Evolutionary conservation across 352 stramenopile genomes (phyloP), one percentile per base, ranked within the genome.

Genomic region (Sclerospora graminicola): DNA sequence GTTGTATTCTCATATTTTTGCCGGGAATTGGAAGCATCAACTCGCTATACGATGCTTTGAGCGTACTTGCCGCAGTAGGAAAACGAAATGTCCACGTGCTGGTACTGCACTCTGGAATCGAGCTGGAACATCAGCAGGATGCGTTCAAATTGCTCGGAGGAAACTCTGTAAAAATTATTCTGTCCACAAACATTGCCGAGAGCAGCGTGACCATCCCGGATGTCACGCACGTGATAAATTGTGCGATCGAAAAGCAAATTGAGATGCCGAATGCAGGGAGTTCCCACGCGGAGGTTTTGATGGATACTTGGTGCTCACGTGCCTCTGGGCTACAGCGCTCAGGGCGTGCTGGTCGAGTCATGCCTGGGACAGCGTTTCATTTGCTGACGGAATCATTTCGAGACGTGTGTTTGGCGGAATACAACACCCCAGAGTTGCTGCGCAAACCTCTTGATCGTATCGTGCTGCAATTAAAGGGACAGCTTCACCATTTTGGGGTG

Each of bases 121-220:
- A 89, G 45, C 50, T 89, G 8, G 77, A 87, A 39, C 57, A 89
- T 41, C 77, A 89, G 37, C 72, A 85, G 41, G 57, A 77, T 27
- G 74, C 77, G 11, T 89, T 89, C 27, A 60, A 65, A 18, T 48
- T 66, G 21, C 59, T 82, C 11, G 43, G 49, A 7, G 46, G 63
- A 11, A 51, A 48, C 31, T 70, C 73, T 6, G 82, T 71, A 4
- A 97, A 97, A 57, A 85, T 98, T n/a, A 92, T 98, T 36, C 68
- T 98, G 46, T 82, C 89, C 10, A 98, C 94, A 0, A 98, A 98
- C 51, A 96, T 98, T 51, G 94, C 94, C 3, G 95, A 99, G 55
- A 97, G 89, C 41, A 97, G 86, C 33, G 80, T 99, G 4, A 98
- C 95, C 2, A 96, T 99, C 16, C 91, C 94, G 4, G 82, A 93